Conservation (phyloP, 75 land plant species). For the Pinus albicaulis region DNA sequence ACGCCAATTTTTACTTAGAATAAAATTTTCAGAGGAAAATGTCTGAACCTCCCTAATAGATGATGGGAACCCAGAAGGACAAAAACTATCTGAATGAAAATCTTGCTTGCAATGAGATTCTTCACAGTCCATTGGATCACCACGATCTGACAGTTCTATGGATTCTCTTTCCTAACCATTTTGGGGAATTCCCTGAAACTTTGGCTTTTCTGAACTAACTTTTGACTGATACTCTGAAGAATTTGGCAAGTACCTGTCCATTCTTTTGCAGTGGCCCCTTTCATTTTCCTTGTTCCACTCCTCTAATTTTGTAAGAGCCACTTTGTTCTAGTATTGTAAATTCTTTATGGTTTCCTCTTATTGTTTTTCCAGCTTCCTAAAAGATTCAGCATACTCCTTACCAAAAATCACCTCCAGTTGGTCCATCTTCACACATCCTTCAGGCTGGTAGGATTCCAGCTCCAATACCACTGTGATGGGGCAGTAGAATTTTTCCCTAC, state of each 20-base stretch:
- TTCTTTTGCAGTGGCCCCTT: no score
- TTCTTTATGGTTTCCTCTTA: no score
- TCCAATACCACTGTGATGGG: no score
- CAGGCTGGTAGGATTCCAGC: no score
- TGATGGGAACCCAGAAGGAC: background rate
- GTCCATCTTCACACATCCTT: no score
- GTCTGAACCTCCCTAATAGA: background rate
- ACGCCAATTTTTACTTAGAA: background rate
- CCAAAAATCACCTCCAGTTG: no score
- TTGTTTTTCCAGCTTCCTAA: no score
- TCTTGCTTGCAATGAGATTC: background rate
- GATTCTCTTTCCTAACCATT: background rate
- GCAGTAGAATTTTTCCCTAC: no score
- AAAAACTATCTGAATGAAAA: background rate
- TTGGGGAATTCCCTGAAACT: background rate
- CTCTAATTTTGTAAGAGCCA: no score
- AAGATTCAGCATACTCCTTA: no score
- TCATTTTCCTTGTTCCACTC: no score
- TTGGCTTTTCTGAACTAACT: background rate
- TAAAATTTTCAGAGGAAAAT: background rate
- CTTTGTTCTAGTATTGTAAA: no score
- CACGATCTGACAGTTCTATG: background rate
- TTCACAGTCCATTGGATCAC: background rate
- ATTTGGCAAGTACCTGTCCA: background rate
- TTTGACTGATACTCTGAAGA: background rate